Evolutionary conservation across 2,329 filamentous ascomycete genomes (phyloP), one percentile per base, ranked within the genome.

Genomic region (Pleurostoma richardsiae): DNA sequence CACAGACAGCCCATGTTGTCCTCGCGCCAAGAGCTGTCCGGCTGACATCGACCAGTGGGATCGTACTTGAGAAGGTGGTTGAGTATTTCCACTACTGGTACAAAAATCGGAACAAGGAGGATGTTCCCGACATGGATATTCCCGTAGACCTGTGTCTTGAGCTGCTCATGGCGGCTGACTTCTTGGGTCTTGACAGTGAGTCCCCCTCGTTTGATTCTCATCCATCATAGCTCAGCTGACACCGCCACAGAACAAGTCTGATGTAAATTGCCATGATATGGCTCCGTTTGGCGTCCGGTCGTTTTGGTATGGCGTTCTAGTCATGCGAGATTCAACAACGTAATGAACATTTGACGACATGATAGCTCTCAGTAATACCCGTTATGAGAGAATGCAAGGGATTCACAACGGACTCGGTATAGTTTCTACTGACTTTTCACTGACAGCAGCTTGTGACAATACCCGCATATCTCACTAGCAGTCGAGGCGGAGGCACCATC

Each of bases 51-150:
- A 19, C 19, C 19, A 90, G 86, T 66, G 85, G 82, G 53, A 71
- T 85, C 45, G 79, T 90, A 5, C 79, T 92, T 3, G 87, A 91
- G 63, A 90, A 89, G 62, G 83, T 91, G 30, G 86, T 84, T 64
- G 86, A 91, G 67, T 92, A 91, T 67, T 84, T 90, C 52, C 87
- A 90, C 62, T 91, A 90, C 71, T 87, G 86, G 72, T 84, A 90
- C 66, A 85, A 83, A 58, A 77, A 88, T 66, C 77, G 77, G 44
- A 78, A 89, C 54, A 73, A 73, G 54, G 82, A 85, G 55, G 83
- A 90, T 56, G 86, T 90, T 26, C 82, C 85, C 4, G 88, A 92
- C 59, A 86, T 90, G 82, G 86, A 90, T 11, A 85, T 91, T 49
- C 86, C 86, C 10, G 80, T 86, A 30, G 86, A 91, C 68, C 71